These are phyloP conservation scores for Vitis rotundifolia DNA, from an alignment of 164 flowering plant species.

Conservation along the genomic window DNA sequence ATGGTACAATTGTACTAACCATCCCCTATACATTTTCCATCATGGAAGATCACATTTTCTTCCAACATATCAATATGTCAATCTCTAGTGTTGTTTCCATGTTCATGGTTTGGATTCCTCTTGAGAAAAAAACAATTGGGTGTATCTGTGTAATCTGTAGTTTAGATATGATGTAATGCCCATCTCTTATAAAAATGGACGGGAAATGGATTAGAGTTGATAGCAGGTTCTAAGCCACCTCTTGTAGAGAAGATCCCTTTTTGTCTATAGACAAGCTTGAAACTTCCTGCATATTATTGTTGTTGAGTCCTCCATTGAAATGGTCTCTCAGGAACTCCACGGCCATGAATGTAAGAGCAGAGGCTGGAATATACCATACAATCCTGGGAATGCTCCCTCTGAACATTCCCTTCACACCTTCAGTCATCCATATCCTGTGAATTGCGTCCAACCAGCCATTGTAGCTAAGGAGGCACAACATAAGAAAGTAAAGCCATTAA, in stretches of 20 bases:
- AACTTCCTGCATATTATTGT: conserved; percentile 30
- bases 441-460: conserved; percentile 81
- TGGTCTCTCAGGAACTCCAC: conserved; percentile 88
- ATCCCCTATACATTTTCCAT: too few species aligned
- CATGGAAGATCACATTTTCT: too few species aligned
- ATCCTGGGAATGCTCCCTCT: conserved; percentile 88
- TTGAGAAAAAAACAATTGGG: too few species aligned
- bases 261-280: conserved; percentile 56
- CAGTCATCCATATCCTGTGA: conserved; percentile 54
- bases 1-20: too few species aligned
- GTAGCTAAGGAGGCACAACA: conserved; percentile 48
- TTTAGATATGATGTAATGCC: too few species aligned
- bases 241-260: conserved; percentile 36
- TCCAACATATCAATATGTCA: too few species aligned
- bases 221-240: conserved; percentile 33
- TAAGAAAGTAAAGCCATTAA: neutral
- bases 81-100: too few species aligned
- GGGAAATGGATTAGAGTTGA: too few species aligned
- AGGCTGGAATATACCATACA: conserved; percentile 92
- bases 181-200: too few species aligned
- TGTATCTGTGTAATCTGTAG: too few species aligned
- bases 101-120: too few species aligned
- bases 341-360: conserved; percentile 93
- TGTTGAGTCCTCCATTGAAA: conserved; percentile 37
- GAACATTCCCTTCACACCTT: conserved; percentile 77